phyloP scores from a whole-genome alignment of 148 eudicot species.

The Spergularia marina region DNA sequence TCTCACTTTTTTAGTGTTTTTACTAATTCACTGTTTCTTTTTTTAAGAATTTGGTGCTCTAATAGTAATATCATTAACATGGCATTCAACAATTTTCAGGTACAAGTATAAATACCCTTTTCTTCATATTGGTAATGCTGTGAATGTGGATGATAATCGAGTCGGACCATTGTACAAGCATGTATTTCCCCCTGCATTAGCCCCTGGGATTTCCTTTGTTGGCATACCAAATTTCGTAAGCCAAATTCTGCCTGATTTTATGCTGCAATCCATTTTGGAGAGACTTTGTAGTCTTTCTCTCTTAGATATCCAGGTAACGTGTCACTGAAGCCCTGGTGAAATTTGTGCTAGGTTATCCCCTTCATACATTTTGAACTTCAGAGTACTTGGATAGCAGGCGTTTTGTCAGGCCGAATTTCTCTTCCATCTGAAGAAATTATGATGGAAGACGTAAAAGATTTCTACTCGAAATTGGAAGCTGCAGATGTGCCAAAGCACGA shows the following conservation, averaged over 20 bases:
- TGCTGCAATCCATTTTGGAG: not conserved
- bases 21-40: not conserved
- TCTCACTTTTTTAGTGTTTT: not conserved
- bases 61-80: not conserved
- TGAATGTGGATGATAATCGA: slow-evolving; percentile 76
- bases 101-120: slow-evolving; percentile 85
- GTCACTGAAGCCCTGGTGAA: not conserved
- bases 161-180: slow-evolving; percentile 93
- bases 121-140: slow-evolving; percentile 45
- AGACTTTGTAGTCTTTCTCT: too few species aligned
- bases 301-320: too few species aligned
- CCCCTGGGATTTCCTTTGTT: slow-evolving; percentile 83
- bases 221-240: slow-evolving; percentile 77
- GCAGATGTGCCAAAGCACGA: slow-evolving; percentile 60
- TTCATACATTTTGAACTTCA: slow-evolving; percentile 66
- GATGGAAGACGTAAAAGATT: slow-evolving; percentile 62
- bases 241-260: not conserved
- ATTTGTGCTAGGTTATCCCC: slow-evolving; percentile 47
- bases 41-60: too few species aligned
- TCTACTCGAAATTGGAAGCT: slow-evolving; percentile 57
- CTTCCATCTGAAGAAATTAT: slow-evolving; percentile 62
- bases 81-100: slow-evolving; percentile 33
- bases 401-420: slow-evolving; percentile 60
- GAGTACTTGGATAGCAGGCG: slow-evolving; percentile 83
- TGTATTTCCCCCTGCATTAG: slow-evolving; percentile 76